Evolutionary conservation across 306 rosid genomes (phyloP), one percentile per base, ranked within the genome.

Genomic region (Prunus campanulata): DNA sequence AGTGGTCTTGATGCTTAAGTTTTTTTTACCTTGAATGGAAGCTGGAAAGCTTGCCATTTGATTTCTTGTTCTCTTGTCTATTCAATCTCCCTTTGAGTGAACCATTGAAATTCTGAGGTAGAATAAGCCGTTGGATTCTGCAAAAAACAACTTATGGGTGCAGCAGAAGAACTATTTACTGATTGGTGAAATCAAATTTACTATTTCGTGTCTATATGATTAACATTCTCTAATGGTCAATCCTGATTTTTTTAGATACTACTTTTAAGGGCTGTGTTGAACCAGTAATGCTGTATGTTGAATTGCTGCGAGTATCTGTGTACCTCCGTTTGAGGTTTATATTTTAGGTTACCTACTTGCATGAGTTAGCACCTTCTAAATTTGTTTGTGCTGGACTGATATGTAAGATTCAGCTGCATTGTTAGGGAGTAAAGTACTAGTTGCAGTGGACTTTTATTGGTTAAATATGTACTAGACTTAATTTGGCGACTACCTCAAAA

Each of bases 401-500:
- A 25, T 48, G 18, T 48, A 49, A 48, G 73, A 56, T 73, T 59
- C 54, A 5, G 9, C 22, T 22, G 18, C 77, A 59, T 73, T 16
- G 8, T 44, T 57, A 1, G 20, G 62, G 57, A 60, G 25, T 59
- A 5, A 22, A 59, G 10, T 67, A 19, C n/a, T 71, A 11, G 13
- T 5, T 71, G 52, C 46, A 56, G 59, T 16, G 68, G 25, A 46
- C 19, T 25, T 30, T 13, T 20, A 54, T 65, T 35, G 15, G n/a
- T 78, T 57, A 70, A 74, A 22, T 75, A 59, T 70, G 51, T 73
- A 55, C 61, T 51, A n/a, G 83, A 29, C 44, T 51, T 52, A 80
- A 74, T 57, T 79, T 74, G 50, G 60, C 64, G 59, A 57, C 73
- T 64, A 8, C 59, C 80, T 86, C 16, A 39, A 78, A 88, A 72